Evolutionary conservation across 2,329 filamentous ascomycete genomes (phyloP), one percentile per base, ranked within the genome.

Genomic region (Cytospora piceae): DNA sequence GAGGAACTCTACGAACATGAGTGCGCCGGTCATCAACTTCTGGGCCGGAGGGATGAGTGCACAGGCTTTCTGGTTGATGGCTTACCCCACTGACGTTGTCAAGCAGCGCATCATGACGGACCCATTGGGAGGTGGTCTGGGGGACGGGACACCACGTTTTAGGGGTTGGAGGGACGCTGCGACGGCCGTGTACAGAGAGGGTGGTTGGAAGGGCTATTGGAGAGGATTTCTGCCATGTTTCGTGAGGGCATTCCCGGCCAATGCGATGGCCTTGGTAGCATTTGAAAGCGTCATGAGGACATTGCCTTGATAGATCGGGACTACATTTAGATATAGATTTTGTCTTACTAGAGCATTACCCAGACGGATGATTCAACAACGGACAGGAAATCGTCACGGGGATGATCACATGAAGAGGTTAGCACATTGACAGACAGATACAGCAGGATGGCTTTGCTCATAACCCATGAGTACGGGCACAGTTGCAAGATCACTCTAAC

Each of bases 71-170:
- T 99, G 95, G 95, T 77, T 97, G 53, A 92, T 91, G 22, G 92
- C 90, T 69, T 98, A 98, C 75, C 94, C 95, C 1, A 91, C 88
- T 57, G 94, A 98, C 75, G 92, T 97, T 27, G 89, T 98, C 63
- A 98, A 98, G 83, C 94, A 98, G 81, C 85, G 93, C 37, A 90
- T 99, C 75, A 98, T 99, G 95, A 97, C 94, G 17, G 95, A 98
- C 78, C 88, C 92, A 5, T 80, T 98, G 61, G 94, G 90, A 1
- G 89, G 90, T 0, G 81, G 80, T 1, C 78, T 94, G 15, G 81
- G 83, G 22, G 90, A 93, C 70, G 88, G 91, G 12, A 81, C 84
- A 65, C 85, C 87, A 68, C 86, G 81, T 70, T 98, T 94, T 74
- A 81, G 79, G 15, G 80, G 83, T 58, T 98, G 95, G 95, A 87